Conservation (phyloP, 2,329 filamentous ascomycete genomes). For the Neonectria faginata region DNA sequence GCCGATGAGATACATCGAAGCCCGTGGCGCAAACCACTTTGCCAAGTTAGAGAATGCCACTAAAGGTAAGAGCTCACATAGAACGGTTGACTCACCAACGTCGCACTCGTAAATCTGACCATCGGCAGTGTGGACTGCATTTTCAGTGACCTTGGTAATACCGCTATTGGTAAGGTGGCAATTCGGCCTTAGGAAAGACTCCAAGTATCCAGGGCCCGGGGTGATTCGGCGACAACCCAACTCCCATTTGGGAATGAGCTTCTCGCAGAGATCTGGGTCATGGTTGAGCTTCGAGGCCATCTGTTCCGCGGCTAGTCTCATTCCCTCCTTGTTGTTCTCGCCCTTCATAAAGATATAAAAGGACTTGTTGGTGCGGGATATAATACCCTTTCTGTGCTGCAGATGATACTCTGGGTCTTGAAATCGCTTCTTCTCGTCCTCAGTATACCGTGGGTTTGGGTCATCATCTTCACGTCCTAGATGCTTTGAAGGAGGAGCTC, state of each 20-base stretch:
- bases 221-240: conserved; percentile 38
- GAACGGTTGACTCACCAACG: conserved; percentile 32
- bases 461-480: conserved; percentile 46
- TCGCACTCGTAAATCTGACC: conserved; percentile 38
- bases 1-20: conserved; percentile 65
- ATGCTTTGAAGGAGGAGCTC: conserved; percentile 48
- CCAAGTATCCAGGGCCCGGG: conserved; percentile 37
- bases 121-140: conserved; percentile 35
- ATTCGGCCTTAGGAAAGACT: conserved; percentile 37
- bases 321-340: conserved; percentile 37
- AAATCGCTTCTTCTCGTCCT: conserved; percentile 59
- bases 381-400: conserved; percentile 56
- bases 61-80: too few relatives aligned
- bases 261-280: conserved; percentile 36
- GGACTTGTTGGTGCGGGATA: conserved; percentile 44
- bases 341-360: conserved; percentile 52
- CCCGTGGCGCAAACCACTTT: conserved; percentile 66
- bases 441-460: conserved; percentile 45
- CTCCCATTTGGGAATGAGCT: conserved; percentile 41
- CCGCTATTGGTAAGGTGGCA: conserved; percentile 38
- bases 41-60: neutral
- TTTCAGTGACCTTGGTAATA: conserved; percentile 37
- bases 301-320: conserved; percentile 39
- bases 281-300: conserved; percentile 41
- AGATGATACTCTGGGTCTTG: conserved; percentile 66